Evolutionary conservation across 768 basidiomycete species (phyloP).

Genomic region (Rhodotorula taiwanensis): DNA sequence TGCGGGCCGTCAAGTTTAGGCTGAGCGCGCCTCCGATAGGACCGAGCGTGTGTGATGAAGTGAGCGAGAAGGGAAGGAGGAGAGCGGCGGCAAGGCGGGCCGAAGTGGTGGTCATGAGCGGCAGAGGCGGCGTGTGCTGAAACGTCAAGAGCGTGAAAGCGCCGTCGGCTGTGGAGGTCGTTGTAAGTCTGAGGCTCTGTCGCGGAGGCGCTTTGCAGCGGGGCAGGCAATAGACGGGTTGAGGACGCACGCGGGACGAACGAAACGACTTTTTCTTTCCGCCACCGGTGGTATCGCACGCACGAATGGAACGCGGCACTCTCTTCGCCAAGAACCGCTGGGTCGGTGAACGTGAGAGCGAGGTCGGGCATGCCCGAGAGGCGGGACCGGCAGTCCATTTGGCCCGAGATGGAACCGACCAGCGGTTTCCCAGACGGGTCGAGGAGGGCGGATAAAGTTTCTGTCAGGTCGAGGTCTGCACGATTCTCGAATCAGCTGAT

Average conservation of each 20-base stretch:
- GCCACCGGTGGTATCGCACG: conserved; percentile 29
- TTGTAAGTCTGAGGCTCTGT: background rate
- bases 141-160: conserved; percentile 23
- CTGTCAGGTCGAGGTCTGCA: conserved; percentile 33
- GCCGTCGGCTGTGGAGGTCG: conserved; percentile 18
- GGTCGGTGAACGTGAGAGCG: conserved; percentile 18
- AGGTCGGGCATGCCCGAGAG: conserved; percentile 36
- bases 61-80: conserved; percentile 30
- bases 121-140: conserved; percentile 4
- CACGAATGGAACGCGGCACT: conserved; percentile 22
- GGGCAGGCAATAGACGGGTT: background rate
- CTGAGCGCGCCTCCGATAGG: conserved; percentile 13
- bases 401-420: conserved; percentile 16
- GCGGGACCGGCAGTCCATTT: conserved; percentile 16
- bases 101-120: too few species aligned
- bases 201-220: too few species aligned
- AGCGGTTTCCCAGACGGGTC: conserved; percentile 9
- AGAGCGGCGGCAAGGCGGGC: conserved; percentile 12
- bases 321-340: conserved; percentile 20
- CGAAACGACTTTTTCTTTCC: conserved; percentile 30
- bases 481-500: background rate
- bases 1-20: conserved; percentile 21
- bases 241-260: conserved; percentile 32
- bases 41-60: conserved; percentile 15
- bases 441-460: conserved; percentile 19